Conservation (phyloP, 108 stramenopile species). For the Asterionellopsis glacialis region DNA sequence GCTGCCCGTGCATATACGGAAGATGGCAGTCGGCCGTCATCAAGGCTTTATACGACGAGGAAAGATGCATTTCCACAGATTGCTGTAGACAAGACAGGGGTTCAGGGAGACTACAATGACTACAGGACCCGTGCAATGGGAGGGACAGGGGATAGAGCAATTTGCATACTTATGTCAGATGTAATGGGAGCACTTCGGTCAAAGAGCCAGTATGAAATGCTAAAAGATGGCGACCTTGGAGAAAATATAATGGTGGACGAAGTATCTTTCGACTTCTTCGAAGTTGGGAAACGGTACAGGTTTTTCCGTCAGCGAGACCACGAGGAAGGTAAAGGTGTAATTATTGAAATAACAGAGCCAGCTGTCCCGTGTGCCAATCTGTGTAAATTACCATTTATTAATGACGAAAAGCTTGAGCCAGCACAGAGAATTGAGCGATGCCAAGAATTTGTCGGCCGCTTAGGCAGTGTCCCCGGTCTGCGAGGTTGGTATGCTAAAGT, state of each 20-base stretch:
- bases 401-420: constrained; percentile 19
- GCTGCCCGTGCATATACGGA: constrained; percentile 29
- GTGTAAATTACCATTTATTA: constrained; percentile 55
- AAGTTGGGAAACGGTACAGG: constrained; percentile 36
- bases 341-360: constrained; percentile 56
- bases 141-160: constrained; percentile 42
- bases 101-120: constrained; percentile 57
- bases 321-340: constrained; percentile 14
- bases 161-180: constrained; percentile 49
- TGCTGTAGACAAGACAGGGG: constrained; percentile 21
- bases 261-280: constrained; percentile 35
- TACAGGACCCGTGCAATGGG: constrained; percentile 44
- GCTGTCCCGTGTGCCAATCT: constrained; percentile 55
- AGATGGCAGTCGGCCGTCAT: constrained; percentile 30
- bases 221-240: constrained; percentile 47
- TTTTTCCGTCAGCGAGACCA: constrained; percentile 11
- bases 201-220: not conserved
- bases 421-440: constrained; percentile 38
- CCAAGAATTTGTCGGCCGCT: constrained; percentile 25
- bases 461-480: constrained; percentile 37
- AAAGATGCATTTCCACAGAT: constrained; percentile 26
- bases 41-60: constrained; percentile 44
- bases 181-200: constrained; percentile 23
- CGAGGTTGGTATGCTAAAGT: constrained; percentile 68
- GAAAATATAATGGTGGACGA: constrained; percentile 55